phyloP scores from a whole-genome alignment of 768 basidiomycete species.

The Tylopilus subfusipes region DNA sequence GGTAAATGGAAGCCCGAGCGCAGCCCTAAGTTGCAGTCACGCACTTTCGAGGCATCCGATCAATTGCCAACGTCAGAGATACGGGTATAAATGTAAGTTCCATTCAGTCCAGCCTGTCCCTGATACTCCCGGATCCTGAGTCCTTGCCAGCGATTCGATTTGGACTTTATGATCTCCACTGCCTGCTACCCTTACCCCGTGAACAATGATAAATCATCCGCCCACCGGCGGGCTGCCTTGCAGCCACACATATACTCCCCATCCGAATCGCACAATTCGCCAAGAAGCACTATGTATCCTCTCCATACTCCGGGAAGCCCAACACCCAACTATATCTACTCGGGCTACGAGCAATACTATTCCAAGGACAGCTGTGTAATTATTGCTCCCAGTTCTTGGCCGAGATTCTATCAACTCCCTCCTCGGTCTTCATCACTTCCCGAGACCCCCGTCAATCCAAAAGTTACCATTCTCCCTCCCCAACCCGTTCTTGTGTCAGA shows the following conservation, averaged over 20 bases:
- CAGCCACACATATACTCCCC: slow-evolving; percentile 33
- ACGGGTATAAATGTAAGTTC: slow-evolving; percentile 30
- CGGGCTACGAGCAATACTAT: slow-evolving; percentile 23
- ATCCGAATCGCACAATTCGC: slow-evolving; percentile 20
- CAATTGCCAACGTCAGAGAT: slow-evolving; percentile 30
- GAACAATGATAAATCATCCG: slow-evolving; percentile 20
- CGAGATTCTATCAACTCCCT: slow-evolving; percentile 14
- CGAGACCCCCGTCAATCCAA: slow-evolving; percentile 25
- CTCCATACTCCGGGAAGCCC: slow-evolving; percentile 17
- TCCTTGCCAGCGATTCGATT: slow-evolving; percentile 23
- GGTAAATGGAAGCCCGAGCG: slow-evolving; percentile 33
- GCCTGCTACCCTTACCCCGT: slow-evolving; percentile 28
- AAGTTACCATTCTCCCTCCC: slow-evolving; percentile 25
- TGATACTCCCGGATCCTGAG: slow-evolving; percentile 28
- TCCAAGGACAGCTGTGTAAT: slow-evolving; percentile 19
- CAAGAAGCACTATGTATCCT: slow-evolving; percentile 29
- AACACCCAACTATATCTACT: slow-evolving; percentile 20
- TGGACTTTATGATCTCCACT: slow-evolving; percentile 31
- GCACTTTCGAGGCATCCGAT: slow-evolving; percentile 31
- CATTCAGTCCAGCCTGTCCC: slow-evolving; percentile 21
- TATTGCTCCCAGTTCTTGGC: slow-evolving; percentile 18
- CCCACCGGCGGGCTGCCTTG: slow-evolving; percentile 15
- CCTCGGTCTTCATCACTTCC: slow-evolving; percentile 16
- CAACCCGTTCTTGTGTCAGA: slow-evolving; percentile 24
- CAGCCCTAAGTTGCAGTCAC: slow-evolving; percentile 28